Evolutionary conservation across 2,329 filamentous ascomycete genomes (phyloP).

Genomic region (Ophiosphaerella herpotricha): DNA sequence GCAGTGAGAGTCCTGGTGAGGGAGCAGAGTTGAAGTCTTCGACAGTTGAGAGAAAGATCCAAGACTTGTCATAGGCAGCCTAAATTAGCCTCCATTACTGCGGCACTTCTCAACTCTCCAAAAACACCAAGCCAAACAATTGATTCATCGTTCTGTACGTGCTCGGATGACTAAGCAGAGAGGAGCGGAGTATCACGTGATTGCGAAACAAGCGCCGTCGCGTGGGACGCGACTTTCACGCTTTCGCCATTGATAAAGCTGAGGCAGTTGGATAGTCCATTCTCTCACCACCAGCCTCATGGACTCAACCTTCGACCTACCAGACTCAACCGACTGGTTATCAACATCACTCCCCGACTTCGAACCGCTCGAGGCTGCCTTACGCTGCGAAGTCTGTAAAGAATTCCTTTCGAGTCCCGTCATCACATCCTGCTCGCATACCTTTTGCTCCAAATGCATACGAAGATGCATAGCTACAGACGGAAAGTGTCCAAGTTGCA

Average conservation of each 20-base stretch:
- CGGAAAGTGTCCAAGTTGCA: constrained; percentile 86
- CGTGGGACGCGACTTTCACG: constrained; percentile 14
- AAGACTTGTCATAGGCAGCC: no score
- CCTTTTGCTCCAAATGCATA: constrained; percentile 96
- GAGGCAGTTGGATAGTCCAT: constrained; percentile 1
- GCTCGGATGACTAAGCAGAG: constrained; percentile 10
- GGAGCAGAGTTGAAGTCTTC: no score
- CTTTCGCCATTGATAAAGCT: constrained; percentile 7
- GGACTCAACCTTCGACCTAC: constrained; percentile 52
- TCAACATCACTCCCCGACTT: constrained; percentile 69
- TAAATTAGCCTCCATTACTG: no score
- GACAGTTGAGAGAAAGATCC: no score
- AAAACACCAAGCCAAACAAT: no score
- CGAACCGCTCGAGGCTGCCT: constrained; percentile 75
- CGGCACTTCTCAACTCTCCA: no score
- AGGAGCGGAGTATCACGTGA: constrained; percentile 16
- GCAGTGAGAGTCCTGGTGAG: no score
- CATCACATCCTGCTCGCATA: constrained; percentile 92
- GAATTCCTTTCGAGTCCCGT: constrained; percentile 95
- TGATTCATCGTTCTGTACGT: no score
- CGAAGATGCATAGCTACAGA: constrained; percentile 81
- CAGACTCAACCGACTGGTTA: constrained; percentile 87
- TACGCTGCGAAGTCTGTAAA: constrained; percentile 97
- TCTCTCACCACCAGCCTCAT: constrained; percentile 20
- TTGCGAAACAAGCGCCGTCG: constrained; percentile 20